Conservation (phyloP, 352 stramenopile genomes). For the Pilasporangium apinafurcum region DNA sequence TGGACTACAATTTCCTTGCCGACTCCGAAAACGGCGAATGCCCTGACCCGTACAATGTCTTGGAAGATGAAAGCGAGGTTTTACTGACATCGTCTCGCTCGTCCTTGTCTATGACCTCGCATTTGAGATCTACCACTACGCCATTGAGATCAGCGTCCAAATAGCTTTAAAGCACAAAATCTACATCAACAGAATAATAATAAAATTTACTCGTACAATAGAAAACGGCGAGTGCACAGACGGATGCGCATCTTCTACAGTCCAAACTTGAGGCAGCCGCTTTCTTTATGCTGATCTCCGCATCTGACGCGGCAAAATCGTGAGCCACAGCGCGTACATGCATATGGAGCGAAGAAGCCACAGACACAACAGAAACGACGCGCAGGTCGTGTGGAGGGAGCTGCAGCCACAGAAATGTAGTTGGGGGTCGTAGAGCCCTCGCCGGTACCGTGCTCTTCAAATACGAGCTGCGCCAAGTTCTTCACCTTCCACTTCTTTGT, state of each 20-base stretch:
- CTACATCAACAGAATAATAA: too few species aligned
- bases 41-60: constrained; percentile 49
- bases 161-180: too few species aligned
- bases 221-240: too few species aligned
- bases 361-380: constrained; percentile 85
- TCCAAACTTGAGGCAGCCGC: constrained; percentile 86
- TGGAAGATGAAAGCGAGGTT: constrained; percentile 55
- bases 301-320: constrained; percentile 80
- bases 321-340: constrained; percentile 73
- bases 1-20: constrained; percentile 36
- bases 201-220: neutral
- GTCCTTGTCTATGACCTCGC: neutral
- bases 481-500: constrained; percentile 78
- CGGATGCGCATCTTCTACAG: constrained; percentile 34
- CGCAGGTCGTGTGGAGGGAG: constrained; percentile 45
- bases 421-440: constrained; percentile 18
- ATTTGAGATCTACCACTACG: neutral
- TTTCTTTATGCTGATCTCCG: constrained; percentile 87
- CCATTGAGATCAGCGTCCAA: too few species aligned
- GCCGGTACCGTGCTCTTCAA: constrained; percentile 58
- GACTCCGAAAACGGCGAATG: constrained; percentile 74
- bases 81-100: constrained; percentile 21
- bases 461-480: constrained; percentile 83
- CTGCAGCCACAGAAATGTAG: constrained; percentile 68
- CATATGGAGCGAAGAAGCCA: constrained; percentile 73